Evolutionary conservation across 1,139 yeast species (phyloP), one percentile per base, ranked within the genome.

Genomic region (Pichia sp.): DNA sequence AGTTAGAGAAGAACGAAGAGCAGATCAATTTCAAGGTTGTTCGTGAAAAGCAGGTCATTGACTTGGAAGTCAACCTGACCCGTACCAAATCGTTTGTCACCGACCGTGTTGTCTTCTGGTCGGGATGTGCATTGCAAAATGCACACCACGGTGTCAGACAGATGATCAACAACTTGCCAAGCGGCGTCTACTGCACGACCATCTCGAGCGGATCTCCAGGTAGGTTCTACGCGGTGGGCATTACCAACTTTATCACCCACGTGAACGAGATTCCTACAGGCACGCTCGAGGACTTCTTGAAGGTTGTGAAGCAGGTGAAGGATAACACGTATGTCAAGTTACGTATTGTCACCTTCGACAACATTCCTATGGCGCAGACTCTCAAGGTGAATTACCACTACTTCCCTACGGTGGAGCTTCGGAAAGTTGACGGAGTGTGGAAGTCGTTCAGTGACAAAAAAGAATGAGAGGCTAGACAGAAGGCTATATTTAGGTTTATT

Each of bases 321-420:
- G 96, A 90, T 64, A 81, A 84, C 61, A 82, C 92, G 2, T 90
- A 90, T 64, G 87, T 89, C 62, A 87, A 90, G 67, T 74, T 90
- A 60, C 80, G 96, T 61, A 73, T 87, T 50, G 93, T 90, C 47
- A 84, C 95, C 0, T 89, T 87, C 70, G 97, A 90, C 63, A 85
- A 85, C 59, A 83, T 89, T 29, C 96, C 96, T 13, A 80, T 84
- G 63, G 96, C 97, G 2, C 84, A 87, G 54, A 85, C 96, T 1
- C 72, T 90, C 64, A 90, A 90, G 70, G 89, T 96, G 1, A 89
- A 89, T 68, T 88, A 89, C 65, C 97, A 90, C 67, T 90, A 90
- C 67, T 90, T 88, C 77, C 95, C 96, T 46, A 90, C 96, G 0
- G 77, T 81, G 8, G 92, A 86, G 65, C 41, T 57, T 13, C 50